phyloP scores from a whole-genome alignment of 306 rosid genomes.

The Pterocarpus macrocarpus region DNA sequence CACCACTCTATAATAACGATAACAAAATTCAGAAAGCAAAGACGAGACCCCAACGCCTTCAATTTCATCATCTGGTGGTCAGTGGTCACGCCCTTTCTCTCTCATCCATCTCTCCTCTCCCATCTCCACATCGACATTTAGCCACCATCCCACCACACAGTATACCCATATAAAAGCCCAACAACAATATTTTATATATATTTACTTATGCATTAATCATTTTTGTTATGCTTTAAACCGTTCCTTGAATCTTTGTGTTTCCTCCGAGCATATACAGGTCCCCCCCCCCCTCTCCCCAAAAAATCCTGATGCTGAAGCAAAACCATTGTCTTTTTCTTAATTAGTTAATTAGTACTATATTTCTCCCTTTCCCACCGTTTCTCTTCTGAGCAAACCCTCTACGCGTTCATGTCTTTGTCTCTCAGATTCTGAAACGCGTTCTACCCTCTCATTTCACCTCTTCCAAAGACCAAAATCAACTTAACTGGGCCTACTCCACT shows the following conservation, averaged over 20 bases:
- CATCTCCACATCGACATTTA: not conserved
- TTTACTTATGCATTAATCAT: not conserved
- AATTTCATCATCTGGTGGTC: constrained; percentile 11
- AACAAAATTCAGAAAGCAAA: not conserved
- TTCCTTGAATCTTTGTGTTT: constrained; percentile 35
- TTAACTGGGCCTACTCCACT: not conserved
- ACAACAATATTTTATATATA: not conserved
- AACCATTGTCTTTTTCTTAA: constrained; percentile 32
- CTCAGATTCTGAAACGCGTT: constrained; percentile 53
- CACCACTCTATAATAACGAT: not conserved
- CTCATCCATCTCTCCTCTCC: not conserved
- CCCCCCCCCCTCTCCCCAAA: constrained; percentile 5
- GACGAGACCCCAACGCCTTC: constrained; percentile 3
- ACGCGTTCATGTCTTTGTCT: constrained; percentile 56
- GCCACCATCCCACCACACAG: constrained; percentile 23
- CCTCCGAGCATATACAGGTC: constrained; percentile 26
- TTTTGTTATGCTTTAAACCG: not conserved
- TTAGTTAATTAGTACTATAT: not conserved
- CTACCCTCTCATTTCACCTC: not conserved
- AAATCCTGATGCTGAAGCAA: not conserved
- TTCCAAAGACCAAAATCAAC: not conserved
- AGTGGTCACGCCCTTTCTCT: constrained; percentile 29
- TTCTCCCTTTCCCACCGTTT: not conserved
- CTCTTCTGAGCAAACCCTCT: not conserved
- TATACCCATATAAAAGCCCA: constrained; percentile 2